Conservation (phyloP, 2,329 filamentous ascomycete species). For the Claviceps purpurea region DNA sequence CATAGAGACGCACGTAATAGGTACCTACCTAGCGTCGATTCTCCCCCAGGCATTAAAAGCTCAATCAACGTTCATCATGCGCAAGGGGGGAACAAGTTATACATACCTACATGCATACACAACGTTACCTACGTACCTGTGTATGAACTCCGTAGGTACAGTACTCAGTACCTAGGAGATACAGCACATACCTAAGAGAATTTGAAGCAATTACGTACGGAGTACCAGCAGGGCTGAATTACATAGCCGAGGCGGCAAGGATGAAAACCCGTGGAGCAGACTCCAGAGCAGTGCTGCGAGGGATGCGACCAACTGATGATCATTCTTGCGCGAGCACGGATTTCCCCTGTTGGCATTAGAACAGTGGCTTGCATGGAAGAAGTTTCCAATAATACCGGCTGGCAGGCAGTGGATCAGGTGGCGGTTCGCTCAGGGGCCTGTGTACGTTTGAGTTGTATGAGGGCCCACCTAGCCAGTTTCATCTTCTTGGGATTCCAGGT, state of each 20-base stretch:
- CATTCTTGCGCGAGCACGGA: neutral
- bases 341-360: neutral
- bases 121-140: too few relatives aligned
- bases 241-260: neutral
- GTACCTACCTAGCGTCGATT: too few relatives aligned
- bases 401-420: neutral
- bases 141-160: too few relatives aligned
- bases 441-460: neutral
- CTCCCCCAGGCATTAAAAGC: too few relatives aligned
- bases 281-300: neutral
- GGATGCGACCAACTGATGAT: neutral
- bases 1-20: neutral
- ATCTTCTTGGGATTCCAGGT: neutral
- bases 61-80: neutral
- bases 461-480: conserved; percentile 4
- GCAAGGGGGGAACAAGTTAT: neutral
- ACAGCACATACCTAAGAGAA: neutral
- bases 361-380: neutral
- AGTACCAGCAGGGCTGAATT: neutral
- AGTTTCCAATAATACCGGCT: neutral
- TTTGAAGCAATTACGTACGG: too few relatives aligned
- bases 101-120: too few relatives aligned
- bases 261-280: neutral
- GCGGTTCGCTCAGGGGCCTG: neutral
- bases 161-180: neutral